A percentile compares a stretch with the other conserved stretches of the same genome.
Evolutionary conservation across 2,329 filamentous ascomycete species (phyloP).

Genomic region (Elsinoe arachidis): DNA sequence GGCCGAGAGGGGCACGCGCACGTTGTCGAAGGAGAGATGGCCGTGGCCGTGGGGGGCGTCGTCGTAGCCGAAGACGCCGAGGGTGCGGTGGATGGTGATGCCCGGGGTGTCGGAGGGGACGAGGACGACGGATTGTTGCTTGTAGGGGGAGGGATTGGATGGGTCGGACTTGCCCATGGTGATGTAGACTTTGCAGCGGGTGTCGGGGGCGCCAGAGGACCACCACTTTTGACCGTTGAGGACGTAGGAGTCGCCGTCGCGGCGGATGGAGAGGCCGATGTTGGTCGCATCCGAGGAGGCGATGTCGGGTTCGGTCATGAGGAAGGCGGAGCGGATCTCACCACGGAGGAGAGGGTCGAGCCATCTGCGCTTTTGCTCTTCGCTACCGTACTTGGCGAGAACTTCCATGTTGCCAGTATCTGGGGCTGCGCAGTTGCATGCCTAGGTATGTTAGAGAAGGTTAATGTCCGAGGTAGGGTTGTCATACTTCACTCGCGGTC

Average conservation of each 20-base stretch:
- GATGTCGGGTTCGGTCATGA: conserved; percentile 45
- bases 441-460: conserved; percentile 50
- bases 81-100: conserved; percentile 87
- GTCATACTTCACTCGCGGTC: conserved; percentile 59
- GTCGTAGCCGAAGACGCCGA: conserved; percentile 90
- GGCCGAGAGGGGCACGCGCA: conserved; percentile 73
- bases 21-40: conserved; percentile 81
- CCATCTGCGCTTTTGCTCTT: conserved; percentile 43
- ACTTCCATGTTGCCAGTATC: conserved; percentile 47
- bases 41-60: conserved; percentile 98
- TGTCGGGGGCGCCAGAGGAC: conserved; percentile 91
- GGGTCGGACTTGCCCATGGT: conserved; percentile 92
- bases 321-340: conserved; percentile 42
- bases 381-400: conserved; percentile 44
- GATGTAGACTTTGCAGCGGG: conserved; percentile 84
- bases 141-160: conserved; percentile 66
- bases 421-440: conserved; percentile 58
- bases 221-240: conserved; percentile 98
- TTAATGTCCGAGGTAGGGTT: conserved; percentile 27
- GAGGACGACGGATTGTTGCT: conserved; percentile 86
- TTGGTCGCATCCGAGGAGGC: conserved; percentile 44
- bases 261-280: conserved; percentile 59
- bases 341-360: conserved; percentile 42
- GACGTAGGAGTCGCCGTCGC: conserved; percentile 80
- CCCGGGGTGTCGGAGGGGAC: conserved; percentile 75